Evolutionary conservation across 2,329 filamentous ascomycete species (phyloP).

Genomic region (Zymoseptoria crescenta): DNA sequence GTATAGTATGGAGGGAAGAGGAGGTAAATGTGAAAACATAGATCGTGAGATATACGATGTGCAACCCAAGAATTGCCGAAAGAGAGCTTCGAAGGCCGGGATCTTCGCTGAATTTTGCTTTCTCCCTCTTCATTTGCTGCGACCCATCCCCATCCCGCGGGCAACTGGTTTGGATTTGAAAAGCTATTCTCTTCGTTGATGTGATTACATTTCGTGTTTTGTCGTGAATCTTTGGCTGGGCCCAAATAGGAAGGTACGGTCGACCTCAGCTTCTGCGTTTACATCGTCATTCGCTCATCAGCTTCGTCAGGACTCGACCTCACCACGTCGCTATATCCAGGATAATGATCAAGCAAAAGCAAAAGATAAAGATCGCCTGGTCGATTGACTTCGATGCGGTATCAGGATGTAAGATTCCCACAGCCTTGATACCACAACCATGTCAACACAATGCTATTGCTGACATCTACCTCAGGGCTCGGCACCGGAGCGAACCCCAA

Average conservation of each 20-base stretch:
- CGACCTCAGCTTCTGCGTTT: not conserved
- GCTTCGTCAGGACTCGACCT: not conserved
- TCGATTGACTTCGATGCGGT: conserved; percentile 52
- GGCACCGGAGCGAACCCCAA: conserved; percentile 48
- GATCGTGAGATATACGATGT: not conserved
- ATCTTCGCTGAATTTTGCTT: too few species aligned
- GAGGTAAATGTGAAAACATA: conserved; percentile 25
- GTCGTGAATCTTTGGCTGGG: not conserved
- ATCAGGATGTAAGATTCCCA: conserved; percentile 38
- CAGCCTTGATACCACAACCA: not conserved
- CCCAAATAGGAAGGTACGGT: not conserved
- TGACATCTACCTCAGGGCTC: conserved; percentile 31
- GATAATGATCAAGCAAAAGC: conserved; percentile 1
- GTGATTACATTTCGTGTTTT: not conserved
- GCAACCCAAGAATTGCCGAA: not conserved
- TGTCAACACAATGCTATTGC: not conserved
- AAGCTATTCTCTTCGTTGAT: not conserved
- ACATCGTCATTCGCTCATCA: not conserved
- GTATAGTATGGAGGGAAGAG: conserved; percentile 43
- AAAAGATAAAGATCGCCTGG: conserved; percentile 34
- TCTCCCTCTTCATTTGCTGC: too few species aligned
- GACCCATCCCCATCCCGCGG: too few species aligned
- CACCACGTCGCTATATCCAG: not conserved
- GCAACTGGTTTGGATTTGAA: not conserved
- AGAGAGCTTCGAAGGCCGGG: not conserved